Percentiles rank a stretch among this genome's conserved stretches.
These are phyloP conservation scores for Aureobasidium sp. DNA, from an alignment of 2,329 filamentous ascomycete species.

Conservation along the genomic window DNA sequence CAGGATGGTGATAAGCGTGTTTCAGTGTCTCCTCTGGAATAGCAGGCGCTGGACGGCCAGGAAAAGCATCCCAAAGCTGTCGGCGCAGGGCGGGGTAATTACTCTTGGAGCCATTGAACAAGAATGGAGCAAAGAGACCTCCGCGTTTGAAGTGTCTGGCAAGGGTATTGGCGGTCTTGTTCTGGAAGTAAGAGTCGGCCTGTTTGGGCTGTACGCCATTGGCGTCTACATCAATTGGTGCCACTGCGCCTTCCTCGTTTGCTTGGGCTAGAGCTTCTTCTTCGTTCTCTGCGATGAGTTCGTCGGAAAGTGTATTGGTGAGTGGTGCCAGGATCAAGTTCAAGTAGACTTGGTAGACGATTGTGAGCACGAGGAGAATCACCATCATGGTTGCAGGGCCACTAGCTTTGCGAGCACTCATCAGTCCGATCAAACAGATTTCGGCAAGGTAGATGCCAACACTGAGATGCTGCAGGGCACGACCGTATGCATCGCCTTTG, in stretches of 20 bases:
- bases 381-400: constrained; percentile 38
- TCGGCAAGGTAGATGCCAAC: constrained; percentile 41
- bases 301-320: constrained; percentile 28
- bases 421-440: constrained; percentile 40
- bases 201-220: constrained; percentile 11
- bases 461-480: constrained; percentile 39
- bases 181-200: constrained; percentile 5
- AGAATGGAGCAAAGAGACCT: constrained; percentile 2
- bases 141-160: constrained; percentile 4
- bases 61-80: constrained; percentile 19
- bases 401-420: constrained; percentile 34
- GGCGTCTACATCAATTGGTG: constrained; percentile 23
- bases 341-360: constrained; percentile 36
- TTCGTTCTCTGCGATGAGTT: constrained; percentile 15
- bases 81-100: constrained; percentile 1
- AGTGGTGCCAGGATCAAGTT: constrained; percentile 26
- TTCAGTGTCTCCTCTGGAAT: constrained; percentile 27
- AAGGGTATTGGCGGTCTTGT: constrained; percentile 11
- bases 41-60: constrained; percentile 18
- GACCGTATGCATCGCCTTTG: constrained; percentile 36
- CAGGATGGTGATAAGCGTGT: constrained; percentile 40
- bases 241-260: constrained; percentile 21
- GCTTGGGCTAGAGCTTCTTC: constrained; percentile 19
- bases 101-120: constrained; percentile 16
- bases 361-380: constrained; percentile 34